These are phyloP conservation scores for Lipomyces kockii DNA, from an alignment of 805 yeast genomes.

Conservation along the genomic window DNA sequence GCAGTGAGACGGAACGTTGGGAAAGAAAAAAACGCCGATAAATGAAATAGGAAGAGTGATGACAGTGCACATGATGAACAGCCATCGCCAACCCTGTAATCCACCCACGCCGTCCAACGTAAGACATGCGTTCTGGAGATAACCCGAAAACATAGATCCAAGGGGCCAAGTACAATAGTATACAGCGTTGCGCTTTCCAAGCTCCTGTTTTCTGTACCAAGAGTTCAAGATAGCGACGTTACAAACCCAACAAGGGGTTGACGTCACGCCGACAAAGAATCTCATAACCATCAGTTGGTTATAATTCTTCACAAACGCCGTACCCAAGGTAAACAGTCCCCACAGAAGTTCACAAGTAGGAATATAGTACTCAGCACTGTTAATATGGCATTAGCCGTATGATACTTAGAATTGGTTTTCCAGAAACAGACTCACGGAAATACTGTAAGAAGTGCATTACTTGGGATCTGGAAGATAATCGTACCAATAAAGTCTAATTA, in stretches of 20 bases:
- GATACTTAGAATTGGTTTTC: not conserved
- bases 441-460: slow-evolving; percentile 42
- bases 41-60: slow-evolving; percentile 45
- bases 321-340: slow-evolving; percentile 66
- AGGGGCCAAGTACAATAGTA: slow-evolving; percentile 50
- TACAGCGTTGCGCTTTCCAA: slow-evolving; percentile 52
- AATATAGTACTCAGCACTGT: slow-evolving; percentile 46
- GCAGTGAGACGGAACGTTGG: slow-evolving; percentile 52
- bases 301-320: slow-evolving; percentile 54
- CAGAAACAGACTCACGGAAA: slow-evolving; percentile 31
- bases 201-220: slow-evolving; percentile 61
- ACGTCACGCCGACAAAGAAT: slow-evolving; percentile 71
- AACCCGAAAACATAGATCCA: slow-evolving; percentile 55
- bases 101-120: slow-evolving; percentile 53
- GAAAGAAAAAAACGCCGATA: slow-evolving; percentile 51
- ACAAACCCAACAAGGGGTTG: slow-evolving; percentile 66
- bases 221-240: slow-evolving; percentile 51
- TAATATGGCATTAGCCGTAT: not conserved
- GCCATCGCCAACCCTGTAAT: slow-evolving; percentile 70
- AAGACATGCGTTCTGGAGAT: slow-evolving; percentile 60
- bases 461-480: slow-evolving; percentile 45
- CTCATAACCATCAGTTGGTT: slow-evolving; percentile 60
- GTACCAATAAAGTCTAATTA: slow-evolving; percentile 30
- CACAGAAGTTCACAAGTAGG: slow-evolving; percentile 66
- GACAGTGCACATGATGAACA: slow-evolving; percentile 58